Evolutionary conservation across 1,284 basidiomycete species (phyloP), one percentile per base, ranked within the genome.

Genomic region (Athelia sp.): DNA sequence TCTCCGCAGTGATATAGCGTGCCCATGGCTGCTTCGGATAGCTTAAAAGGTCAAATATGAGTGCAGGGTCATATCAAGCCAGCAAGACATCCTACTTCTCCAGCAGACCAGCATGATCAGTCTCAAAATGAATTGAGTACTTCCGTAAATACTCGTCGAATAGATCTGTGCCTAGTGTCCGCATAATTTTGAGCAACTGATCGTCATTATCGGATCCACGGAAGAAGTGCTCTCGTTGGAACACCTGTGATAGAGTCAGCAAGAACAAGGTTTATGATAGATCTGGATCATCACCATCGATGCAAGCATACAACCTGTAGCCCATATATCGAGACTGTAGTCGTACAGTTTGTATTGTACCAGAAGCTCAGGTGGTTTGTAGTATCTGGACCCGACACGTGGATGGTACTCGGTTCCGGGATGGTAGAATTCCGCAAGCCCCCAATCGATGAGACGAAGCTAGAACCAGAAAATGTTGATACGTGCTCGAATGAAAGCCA

Each of bases 341-440:
- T 92, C 90, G 64, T 92, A 94, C 62, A 82, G 81, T 63, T 90
- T 88, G 72, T 88, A 91, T 58, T 90, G 90, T 50, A 93, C 90
- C 26, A 95, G 74, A 44, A 95, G 70, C 62, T 95, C 92, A 4
- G 92, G 92, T 0, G 87, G 88, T 66, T 94, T 94, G 75, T 90
- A 94, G 70, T 93, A 93, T 52, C 91, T 76, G 46, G 87, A 90
- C n/a, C 90, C 92, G 9, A 94, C 92, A 13, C 91, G 82, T 51
- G 93, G 88, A 60, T 93, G 92, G 70, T 93, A 92, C 54, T 92
- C 84, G 24, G 86, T 89, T 47, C 82, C 80, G 2, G 90, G 90
- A 60, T 92, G 90, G 65, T 94, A 95, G 69, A 94, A 95, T 65
- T 95, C 92, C 45, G 92, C 92, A 24, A 95, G 70, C 50, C 92